These are phyloP conservation scores for Candida ulmi DNA, from an alignment of 805 yeast species.

Conservation along the genomic window DNA sequence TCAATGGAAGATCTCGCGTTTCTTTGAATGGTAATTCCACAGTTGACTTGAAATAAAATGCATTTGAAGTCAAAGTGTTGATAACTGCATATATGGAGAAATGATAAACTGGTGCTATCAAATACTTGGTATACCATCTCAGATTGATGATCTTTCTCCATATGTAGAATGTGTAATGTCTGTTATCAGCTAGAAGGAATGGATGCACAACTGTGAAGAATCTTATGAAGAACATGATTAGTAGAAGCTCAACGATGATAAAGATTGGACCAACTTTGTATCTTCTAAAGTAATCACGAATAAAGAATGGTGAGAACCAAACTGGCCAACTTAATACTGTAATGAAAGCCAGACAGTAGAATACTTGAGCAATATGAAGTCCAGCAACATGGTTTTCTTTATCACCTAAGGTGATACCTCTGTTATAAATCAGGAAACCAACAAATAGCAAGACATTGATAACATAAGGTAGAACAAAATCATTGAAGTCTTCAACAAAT, in stretches of 20 bases:
- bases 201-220: slow-evolving; percentile 79
- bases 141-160: slow-evolving; percentile 60
- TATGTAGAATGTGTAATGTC: slow-evolving; percentile 88
- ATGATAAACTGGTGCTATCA: slow-evolving; percentile 68
- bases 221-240: slow-evolving; percentile 43
- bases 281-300: slow-evolving; percentile 34
- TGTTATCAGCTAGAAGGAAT: slow-evolving; percentile 85
- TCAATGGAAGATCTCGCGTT: slow-evolving; percentile 30
- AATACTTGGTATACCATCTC: slow-evolving; percentile 38
- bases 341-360: slow-evolving; percentile 68
- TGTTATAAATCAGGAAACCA: slow-evolving; percentile 57
- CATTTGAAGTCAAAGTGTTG: slow-evolving; percentile 29
- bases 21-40: slow-evolving; percentile 31
- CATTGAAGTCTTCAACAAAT: slow-evolving; percentile 29
- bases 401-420: slow-evolving; percentile 90
- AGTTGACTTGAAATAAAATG: slow-evolving; percentile 29
- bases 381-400: slow-evolving; percentile 74
- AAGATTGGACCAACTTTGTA: slow-evolving; percentile 23
- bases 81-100: slow-evolving; percentile 37
- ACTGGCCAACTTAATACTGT: slow-evolving; percentile 66
- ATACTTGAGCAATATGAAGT: slow-evolving; percentile 72
- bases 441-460: slow-evolving; percentile 49
- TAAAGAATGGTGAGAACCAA: slow-evolving; percentile 48
- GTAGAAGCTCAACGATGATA: slow-evolving; percentile 24
- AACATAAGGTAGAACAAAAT: slow-evolving; percentile 41